phyloP scores from a whole-genome alignment of 2,329 filamentous ascomycete genomes.

The Truncatella angustata region DNA sequence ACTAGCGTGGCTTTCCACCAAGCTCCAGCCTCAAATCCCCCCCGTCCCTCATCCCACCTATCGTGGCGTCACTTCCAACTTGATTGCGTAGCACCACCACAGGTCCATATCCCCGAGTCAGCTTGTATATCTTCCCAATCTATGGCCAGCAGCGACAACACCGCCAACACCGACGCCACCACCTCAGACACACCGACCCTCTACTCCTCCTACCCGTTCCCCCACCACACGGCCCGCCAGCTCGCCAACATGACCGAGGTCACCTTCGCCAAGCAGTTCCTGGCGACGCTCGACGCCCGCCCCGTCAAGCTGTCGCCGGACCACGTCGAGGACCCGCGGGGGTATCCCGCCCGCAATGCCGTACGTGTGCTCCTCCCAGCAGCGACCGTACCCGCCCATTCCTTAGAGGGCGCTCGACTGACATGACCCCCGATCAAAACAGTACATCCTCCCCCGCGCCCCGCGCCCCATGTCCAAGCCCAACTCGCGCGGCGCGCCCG shows the following conservation, averaged over 20 bases:
- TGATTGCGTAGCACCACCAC: no score
- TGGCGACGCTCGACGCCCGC: slow-evolving; percentile 74
- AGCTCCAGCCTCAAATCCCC: neutral
- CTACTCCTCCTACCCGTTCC: slow-evolving; percentile 17
- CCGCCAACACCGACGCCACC: neutral
- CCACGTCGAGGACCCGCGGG: slow-evolving; percentile 82
- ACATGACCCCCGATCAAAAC: neutral
- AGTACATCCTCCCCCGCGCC: slow-evolving; percentile 74
- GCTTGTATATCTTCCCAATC: neutral
- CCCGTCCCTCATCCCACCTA: neutral
- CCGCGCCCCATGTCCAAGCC: slow-evolving; percentile 53
- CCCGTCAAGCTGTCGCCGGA: slow-evolving; percentile 82
- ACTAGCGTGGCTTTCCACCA: neutral
- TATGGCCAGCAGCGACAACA: slow-evolving; percentile 1
- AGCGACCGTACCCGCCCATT: neutral
- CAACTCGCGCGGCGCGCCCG: slow-evolving; percentile 45
- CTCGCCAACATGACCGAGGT: slow-evolving; percentile 70
- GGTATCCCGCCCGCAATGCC: slow-evolving; percentile 71
- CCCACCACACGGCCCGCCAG: slow-evolving; percentile 9
- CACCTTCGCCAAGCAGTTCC: slow-evolving; percentile 79
- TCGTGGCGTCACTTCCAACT: no score
- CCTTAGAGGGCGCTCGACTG: no score
- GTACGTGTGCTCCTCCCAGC: slow-evolving; percentile 49
- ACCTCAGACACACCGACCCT: neutral
- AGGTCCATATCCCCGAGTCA: no score